A percentile compares a stretch with the other conserved stretches of the same genome.
phyloP scores from a whole-genome alignment of 1,284 basidiomycete genomes.

The Malassezia arunalokei region DNA sequence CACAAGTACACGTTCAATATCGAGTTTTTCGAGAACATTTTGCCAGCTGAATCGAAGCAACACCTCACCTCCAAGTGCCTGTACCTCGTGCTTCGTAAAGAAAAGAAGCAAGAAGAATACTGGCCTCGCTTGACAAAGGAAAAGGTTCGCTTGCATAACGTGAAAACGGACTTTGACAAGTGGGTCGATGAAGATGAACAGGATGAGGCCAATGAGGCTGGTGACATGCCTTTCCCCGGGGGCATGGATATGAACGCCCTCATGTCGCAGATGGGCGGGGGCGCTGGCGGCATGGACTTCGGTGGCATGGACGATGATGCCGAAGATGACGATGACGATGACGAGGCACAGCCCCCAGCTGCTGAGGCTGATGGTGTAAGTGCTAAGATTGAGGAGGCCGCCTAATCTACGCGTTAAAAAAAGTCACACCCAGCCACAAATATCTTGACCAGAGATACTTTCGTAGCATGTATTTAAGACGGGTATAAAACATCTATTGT shows the following conservation, averaged over 20 bases:
- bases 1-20: slow-evolving; percentile 40
- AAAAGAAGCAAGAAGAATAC: slow-evolving; percentile 37
- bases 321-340: slow-evolving; percentile 31
- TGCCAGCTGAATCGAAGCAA: slow-evolving; percentile 34
- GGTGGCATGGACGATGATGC: slow-evolving; percentile 22
- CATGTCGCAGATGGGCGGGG: slow-evolving; percentile 24
- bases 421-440: neutral
- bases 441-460: neutral
- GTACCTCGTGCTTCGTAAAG: slow-evolving; percentile 41
- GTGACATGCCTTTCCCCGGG: slow-evolving; percentile 40
- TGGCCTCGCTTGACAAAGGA: slow-evolving; percentile 47
- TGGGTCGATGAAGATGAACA: slow-evolving; percentile 48
- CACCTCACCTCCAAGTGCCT: slow-evolving; percentile 40
- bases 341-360: neutral
- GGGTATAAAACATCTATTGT: neutral
- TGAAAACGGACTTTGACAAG: slow-evolving; percentile 48
- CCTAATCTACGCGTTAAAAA: neutral
- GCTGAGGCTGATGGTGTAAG: neutral
- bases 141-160: slow-evolving; percentile 45
- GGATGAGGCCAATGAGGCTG: slow-evolving; percentile 26
- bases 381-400: neutral
- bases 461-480: neutral
- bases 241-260: slow-evolving; percentile 45
- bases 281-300: slow-evolving; percentile 25
- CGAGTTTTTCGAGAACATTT: slow-evolving; percentile 44